These are phyloP conservation scores for Amanita phalloides DNA, from an alignment of 768 basidiomycete species.

Conservation along the genomic window DNA sequence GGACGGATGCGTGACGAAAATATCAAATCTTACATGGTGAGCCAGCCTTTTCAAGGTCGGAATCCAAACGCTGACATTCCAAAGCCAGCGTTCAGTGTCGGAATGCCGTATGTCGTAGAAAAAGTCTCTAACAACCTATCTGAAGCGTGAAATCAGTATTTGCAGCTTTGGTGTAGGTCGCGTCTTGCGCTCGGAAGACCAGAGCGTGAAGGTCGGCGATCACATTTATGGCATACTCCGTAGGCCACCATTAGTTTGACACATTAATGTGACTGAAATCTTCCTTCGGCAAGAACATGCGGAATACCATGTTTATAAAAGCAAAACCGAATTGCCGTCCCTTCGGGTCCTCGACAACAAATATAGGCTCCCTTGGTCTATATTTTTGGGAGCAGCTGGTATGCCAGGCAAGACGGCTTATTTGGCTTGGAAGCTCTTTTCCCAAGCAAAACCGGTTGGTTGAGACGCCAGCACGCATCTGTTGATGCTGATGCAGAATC, in stretches of 20 bases:
- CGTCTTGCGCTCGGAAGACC: constrained; percentile 22
- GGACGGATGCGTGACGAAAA: constrained; percentile 22
- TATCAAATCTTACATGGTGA: constrained; percentile 12
- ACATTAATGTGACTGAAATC: background rate
- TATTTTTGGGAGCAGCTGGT: constrained; percentile 27
- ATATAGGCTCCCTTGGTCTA: constrained; percentile 29
- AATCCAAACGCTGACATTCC: background rate
- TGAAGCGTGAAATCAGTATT: constrained; percentile 10
- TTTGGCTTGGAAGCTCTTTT: constrained; percentile 18
- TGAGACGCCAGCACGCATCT: background rate
- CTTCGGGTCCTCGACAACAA: constrained; percentile 21
- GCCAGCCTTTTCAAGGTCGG: background rate
- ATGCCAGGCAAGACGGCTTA: constrained; percentile 23
- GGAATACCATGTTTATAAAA: constrained; percentile 20
- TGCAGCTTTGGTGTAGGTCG: constrained; percentile 22
- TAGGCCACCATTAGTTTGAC: constrained; percentile 4
- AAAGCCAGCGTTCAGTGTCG: constrained; percentile 10
- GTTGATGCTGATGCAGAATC: background rate
- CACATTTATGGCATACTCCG: constrained; percentile 21
- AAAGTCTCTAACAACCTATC: background rate
- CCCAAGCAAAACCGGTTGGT: constrained; percentile 21
- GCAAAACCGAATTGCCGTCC: background rate
- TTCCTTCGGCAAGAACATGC: constrained; percentile 16
- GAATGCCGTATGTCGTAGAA: constrained; percentile 14
- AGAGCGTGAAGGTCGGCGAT: constrained; percentile 16